Evolutionary conservation across 2,329 filamentous ascomycete genomes (phyloP).

Genomic region (Dothistroma septosporum): DNA sequence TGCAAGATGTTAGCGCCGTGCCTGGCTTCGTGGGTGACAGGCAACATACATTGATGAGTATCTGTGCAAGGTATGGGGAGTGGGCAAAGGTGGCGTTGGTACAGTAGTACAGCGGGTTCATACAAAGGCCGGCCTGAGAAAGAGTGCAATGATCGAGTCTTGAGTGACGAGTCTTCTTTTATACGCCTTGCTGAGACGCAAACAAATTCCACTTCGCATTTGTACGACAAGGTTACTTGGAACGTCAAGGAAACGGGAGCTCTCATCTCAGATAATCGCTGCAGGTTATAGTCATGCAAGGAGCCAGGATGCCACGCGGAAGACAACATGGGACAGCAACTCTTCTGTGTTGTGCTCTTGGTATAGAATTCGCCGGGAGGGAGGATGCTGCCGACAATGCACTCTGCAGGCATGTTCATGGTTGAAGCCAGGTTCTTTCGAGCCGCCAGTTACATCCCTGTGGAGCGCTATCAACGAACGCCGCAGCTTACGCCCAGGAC

Average conservation of each 20-base stretch:
- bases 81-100: neutral
- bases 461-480: too few relatives aligned
- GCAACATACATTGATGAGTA: neutral
- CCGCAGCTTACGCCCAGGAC: too few relatives aligned
- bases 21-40: neutral
- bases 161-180: conserved; percentile 15
- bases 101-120: neutral
- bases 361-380: conserved; percentile 10
- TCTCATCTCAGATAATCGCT: conserved; percentile 23
- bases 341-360: neutral
- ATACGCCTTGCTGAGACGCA: conserved; percentile 22
- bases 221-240: conserved; percentile 17
- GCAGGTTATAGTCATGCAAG: conserved; percentile 21
- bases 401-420: too few relatives aligned
- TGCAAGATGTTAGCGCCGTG: neutral
- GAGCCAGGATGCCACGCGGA: conserved; percentile 25
- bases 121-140: neutral
- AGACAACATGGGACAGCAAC: neutral
- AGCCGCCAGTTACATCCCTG: too few relatives aligned
- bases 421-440: too few relatives aligned
- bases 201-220: conserved; percentile 23
- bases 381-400: too few relatives aligned
- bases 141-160: neutral
- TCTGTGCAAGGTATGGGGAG: neutral
- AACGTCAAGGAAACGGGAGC: conserved; percentile 14